A percentile compares a stretch with the other conserved stretches of the same genome.
Evolutionary conservation across 148 eudicot genomes (phyloP).

Genomic region (Rhododendron vialii): DNA sequence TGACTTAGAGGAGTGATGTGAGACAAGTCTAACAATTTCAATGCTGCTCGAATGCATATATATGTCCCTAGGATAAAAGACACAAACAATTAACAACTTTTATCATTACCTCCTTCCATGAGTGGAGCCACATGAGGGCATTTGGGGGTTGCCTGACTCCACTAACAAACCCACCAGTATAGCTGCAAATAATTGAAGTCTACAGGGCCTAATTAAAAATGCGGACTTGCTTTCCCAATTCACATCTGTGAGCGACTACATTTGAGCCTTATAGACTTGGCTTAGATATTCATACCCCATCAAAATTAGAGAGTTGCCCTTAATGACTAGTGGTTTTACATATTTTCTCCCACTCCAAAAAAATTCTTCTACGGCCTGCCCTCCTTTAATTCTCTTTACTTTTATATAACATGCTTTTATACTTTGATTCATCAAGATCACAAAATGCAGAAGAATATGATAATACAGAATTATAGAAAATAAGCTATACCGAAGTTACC

Average conservation of each 20-base stretch:
- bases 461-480: background rate
- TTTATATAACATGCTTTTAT: background rate
- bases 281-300: background rate
- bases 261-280: background rate
- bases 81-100: background rate
- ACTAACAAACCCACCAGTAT: background rate
- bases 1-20: too few relatives aligned
- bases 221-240: background rate
- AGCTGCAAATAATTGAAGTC: background rate
- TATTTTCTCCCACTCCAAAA: background rate
- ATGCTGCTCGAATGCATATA: background rate
- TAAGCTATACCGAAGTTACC: slow-evolving; percentile 28
- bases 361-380: background rate
- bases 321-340: background rate
- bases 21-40: too few relatives aligned
- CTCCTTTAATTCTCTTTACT: background rate
- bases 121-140: background rate
- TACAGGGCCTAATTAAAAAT: too few relatives aligned
- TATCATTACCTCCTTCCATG: background rate
- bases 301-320: background rate
- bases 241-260: background rate
- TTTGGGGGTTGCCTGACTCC: background rate
- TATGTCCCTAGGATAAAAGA: background rate
- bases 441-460: background rate
- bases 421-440: background rate